These are phyloP conservation scores for Venturia effusa DNA, from an alignment of 2,329 filamentous ascomycete species.

Conservation along the genomic window DNA sequence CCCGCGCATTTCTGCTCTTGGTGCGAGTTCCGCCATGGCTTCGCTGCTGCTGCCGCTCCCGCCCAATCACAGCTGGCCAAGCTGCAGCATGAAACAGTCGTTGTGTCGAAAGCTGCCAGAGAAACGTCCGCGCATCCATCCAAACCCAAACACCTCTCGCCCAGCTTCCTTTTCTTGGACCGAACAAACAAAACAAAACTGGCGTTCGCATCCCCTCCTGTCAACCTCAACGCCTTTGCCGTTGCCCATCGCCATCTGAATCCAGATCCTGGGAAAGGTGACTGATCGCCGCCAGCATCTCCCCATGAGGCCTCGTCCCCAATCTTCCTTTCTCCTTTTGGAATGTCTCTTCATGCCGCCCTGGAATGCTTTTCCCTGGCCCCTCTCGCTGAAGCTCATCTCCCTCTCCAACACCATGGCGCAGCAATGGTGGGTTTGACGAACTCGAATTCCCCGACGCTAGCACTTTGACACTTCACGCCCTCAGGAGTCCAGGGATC, in stretches of 20 bases:
- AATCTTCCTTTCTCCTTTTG: neutral
- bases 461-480: neutral
- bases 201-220: neutral
- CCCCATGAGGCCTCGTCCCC: neutral
- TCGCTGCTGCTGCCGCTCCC: neutral
- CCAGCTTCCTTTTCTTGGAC: neutral
- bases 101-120: neutral
- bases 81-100: neutral
- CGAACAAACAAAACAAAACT: neutral
- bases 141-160: neutral
- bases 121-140: neutral
- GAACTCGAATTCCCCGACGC: neutral
- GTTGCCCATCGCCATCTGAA: neutral
- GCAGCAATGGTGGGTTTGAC: neutral
- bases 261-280: neutral
- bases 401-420: neutral
- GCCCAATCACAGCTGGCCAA: neutral
- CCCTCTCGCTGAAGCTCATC: neutral
- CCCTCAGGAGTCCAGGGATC: neutral
- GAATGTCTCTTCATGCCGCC: neutral
- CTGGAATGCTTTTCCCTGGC: neutral
- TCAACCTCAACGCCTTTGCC: neutral
- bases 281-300: neutral
- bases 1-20: neutral
- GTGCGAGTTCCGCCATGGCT: neutral